A percentile compares a stretch with the other conserved stretches of the same genome.
Evolutionary conservation across 2,329 filamentous ascomycete species (phyloP).

Genomic region (Chalaropsis thielavioides): DNA sequence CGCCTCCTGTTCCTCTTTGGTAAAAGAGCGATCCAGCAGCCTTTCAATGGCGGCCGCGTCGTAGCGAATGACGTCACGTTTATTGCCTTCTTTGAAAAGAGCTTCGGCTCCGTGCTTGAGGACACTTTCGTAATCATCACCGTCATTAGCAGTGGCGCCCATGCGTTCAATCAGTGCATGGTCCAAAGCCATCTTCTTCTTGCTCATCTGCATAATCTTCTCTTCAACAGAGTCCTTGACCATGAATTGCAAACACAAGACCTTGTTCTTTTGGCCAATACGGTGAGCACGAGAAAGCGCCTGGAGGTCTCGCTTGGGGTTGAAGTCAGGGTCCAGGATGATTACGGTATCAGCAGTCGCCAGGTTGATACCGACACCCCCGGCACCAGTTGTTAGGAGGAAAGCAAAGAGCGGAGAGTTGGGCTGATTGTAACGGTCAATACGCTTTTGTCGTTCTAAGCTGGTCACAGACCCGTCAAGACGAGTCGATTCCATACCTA

Average conservation of each 20-base stretch:
- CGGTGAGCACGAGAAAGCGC: slow-evolving; percentile 87
- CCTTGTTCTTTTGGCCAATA: slow-evolving; percentile 91
- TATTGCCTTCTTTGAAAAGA: slow-evolving; percentile 62
- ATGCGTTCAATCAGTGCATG: slow-evolving; percentile 89
- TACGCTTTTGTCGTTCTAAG: slow-evolving; percentile 82
- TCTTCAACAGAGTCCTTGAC: slow-evolving; percentile 83
- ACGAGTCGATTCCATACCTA: slow-evolving; percentile 60
- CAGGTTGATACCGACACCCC: slow-evolving; percentile 93
- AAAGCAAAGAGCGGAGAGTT: slow-evolving; percentile 78
- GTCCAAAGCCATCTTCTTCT: slow-evolving; percentile 90
- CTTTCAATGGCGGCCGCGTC: slow-evolving; percentile 73
- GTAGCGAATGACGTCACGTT: slow-evolving; percentile 62
- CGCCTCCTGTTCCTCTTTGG: slow-evolving; percentile 46
- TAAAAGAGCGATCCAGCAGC: slow-evolving; percentile 71
- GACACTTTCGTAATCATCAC: slow-evolving; percentile 72
- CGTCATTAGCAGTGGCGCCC: slow-evolving; percentile 66
- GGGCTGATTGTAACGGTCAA: slow-evolving; percentile 83
- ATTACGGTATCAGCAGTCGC: slow-evolving; percentile 96
- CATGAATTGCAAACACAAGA: slow-evolving; percentile 88
- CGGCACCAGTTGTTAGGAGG: slow-evolving; percentile 81
- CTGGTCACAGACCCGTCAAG: slow-evolving; percentile 74
- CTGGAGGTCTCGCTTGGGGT: slow-evolving; percentile 95
- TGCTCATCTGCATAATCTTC: slow-evolving; percentile 88
- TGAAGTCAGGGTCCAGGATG: slow-evolving; percentile 93
- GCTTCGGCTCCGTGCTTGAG: slow-evolving; percentile 76